Percentiles rank a stretch among this genome's conserved stretches.
Evolutionary conservation across 495 filamentous ascomycete species (phyloP).

Genomic region (Penicillium pancosmium): DNA sequence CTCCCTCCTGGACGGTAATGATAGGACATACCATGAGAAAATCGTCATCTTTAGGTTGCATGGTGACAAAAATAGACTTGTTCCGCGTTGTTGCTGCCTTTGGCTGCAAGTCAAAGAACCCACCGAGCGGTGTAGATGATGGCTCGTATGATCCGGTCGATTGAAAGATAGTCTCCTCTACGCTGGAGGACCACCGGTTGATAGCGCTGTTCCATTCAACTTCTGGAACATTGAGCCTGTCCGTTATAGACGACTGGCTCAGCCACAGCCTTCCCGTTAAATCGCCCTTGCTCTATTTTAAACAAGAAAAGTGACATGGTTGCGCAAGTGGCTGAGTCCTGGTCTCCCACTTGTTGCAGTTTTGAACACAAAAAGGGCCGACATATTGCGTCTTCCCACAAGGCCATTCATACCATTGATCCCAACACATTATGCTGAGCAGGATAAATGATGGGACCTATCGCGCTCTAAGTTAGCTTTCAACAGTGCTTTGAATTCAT

Average conservation of each 20-base stretch:
- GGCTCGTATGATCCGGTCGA: slow-evolving; percentile 2
- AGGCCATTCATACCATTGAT: too few relatives aligned
- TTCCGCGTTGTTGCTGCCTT: slow-evolving; percentile 3
- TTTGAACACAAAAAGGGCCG: too few relatives aligned
- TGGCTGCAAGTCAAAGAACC: slow-evolving; percentile 8
- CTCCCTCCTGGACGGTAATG: slow-evolving; percentile 8
- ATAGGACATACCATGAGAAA: slow-evolving; percentile 1
- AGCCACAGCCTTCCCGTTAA: slow-evolving; percentile 4
- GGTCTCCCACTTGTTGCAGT: too few relatives aligned
- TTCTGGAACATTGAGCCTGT: slow-evolving; percentile 4
- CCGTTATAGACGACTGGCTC: slow-evolving; percentile 2
- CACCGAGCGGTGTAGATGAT: slow-evolving; percentile 5
- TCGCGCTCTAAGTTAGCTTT: too few relatives aligned
- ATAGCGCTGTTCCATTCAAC: slow-evolving; percentile 4
- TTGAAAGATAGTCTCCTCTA: slow-evolving; percentile 3
- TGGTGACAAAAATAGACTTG: slow-evolving; percentile 10
- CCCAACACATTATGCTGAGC: too few relatives aligned
- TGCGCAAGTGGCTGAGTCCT: too few relatives aligned
- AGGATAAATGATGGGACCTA: too few relatives aligned
- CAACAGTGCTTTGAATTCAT: too few relatives aligned
- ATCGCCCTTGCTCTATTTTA: slow-evolving; percentile 8
- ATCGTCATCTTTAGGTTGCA: slow-evolving; percentile 2
- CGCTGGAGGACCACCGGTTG: slow-evolving; percentile 3
- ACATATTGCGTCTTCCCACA: too few relatives aligned
- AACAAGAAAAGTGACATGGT: too few relatives aligned